Evolutionary conservation across 2,329 filamentous ascomycete genomes (phyloP), one percentile per base, ranked within the genome.

Genomic region (Hymenoscyphus repandus): DNA sequence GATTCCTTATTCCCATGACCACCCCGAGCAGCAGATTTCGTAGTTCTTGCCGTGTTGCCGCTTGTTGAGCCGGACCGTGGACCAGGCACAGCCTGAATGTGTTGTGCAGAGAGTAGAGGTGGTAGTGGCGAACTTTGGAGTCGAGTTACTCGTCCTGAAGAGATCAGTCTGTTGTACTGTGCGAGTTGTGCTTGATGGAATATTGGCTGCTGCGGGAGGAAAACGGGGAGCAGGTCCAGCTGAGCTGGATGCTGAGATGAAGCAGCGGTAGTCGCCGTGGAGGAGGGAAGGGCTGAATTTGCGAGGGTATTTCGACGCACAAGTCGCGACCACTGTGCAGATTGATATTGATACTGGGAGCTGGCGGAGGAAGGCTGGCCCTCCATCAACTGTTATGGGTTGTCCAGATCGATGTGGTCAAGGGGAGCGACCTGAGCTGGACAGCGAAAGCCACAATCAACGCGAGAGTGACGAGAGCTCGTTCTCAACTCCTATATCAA

Each of bases 161-260:
- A 78, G 58, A 85, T 75, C 64, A 85, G 78, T 63, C 77, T 79
- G 67, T 84, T 85, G 73, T 85, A 85, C 59, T 83, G 76, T 46
- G 80, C 73, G 50, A 85, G 75, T 67, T 82, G 79, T 48, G 78
- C 78, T 62, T 83, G 78, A 67, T 82, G 80, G 56, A 78, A 70
- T 38, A 74, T 78, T 32, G 76, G 71, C 57, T 83, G 79, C 55
- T 82, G 79, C 13, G 79, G 79, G 51, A 82, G 59, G 59, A 82
- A 69, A 56, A 80, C 74, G 33, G 80, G 79, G 27, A 80, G 70
- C 52, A 80, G 70, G 56, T 82, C 77, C 61, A 80, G 61, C 54
- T 74, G 72, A 55, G 72, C 65, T 45, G 74, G 67, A 49, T 59
- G 58, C 42, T 62, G 65, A 56, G 59, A 44, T 51, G 59, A 44